Percentiles rank a stretch among this genome's conserved stretches.
phyloP scores from a whole-genome alignment of 164 flowering plant species.

The Annona cherimola region DNA sequence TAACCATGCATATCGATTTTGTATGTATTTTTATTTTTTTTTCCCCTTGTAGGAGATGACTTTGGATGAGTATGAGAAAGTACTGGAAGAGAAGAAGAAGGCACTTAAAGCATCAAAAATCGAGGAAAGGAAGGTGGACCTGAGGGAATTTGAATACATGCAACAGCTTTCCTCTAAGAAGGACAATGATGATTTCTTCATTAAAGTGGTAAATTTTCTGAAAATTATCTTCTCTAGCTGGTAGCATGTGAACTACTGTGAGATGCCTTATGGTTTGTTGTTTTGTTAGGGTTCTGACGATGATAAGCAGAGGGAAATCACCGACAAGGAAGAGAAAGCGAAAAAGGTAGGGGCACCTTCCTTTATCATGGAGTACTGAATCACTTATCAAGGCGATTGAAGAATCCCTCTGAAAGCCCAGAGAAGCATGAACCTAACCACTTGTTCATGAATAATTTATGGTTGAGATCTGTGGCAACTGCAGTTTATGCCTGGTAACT shows the following conservation, averaged over 20 bases:
- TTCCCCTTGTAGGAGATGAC: constrained; percentile 69
- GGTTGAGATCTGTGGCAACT: too few species aligned
- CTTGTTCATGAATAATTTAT: too few species aligned
- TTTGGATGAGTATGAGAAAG: constrained; percentile 78
- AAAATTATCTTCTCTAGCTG: background rate
- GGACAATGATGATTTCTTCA: constrained; percentile 61
- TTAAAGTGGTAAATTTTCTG: constrained; percentile 50
- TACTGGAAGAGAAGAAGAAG: constrained; percentile 85
- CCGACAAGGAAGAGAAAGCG: constrained; percentile 68
- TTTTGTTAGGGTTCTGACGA: constrained; percentile 64
- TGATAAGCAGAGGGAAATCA: constrained; percentile 61
- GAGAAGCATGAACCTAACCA: too few species aligned
- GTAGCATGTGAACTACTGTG: background rate
- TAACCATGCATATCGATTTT: background rate
- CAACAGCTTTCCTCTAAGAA: constrained; percentile 72
- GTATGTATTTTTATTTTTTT: background rate
- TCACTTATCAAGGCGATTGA: too few species aligned
- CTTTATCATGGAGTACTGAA: background rate
- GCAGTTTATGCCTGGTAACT: too few species aligned
- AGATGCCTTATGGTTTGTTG: background rate
- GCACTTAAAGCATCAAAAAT: constrained; percentile 53
- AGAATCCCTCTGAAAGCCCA: too few species aligned
- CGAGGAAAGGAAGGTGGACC: constrained; percentile 76
- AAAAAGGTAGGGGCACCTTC: constrained; percentile 48
- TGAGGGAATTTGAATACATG: constrained; percentile 72